A percentile compares a stretch with the other conserved stretches of the same genome.
These are phyloP conservation scores for Clitopilus hobsonii DNA, from an alignment of 768 basidiomycete genomes.

Conservation along the genomic window DNA sequence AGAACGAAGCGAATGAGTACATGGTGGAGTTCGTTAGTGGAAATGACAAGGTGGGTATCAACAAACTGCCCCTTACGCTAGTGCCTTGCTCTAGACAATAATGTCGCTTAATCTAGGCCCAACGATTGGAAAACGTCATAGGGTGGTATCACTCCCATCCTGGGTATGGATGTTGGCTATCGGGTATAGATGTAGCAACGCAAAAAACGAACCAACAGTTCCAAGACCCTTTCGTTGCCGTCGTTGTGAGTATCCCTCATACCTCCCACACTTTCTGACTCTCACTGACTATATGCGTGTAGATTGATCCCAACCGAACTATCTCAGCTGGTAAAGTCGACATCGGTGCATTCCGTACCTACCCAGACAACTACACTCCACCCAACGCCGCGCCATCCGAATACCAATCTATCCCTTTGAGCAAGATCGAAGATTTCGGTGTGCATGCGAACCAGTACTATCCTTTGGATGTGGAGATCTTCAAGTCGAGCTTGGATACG, in stretches of 20 bases:
- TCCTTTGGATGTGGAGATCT: conserved; percentile 89
- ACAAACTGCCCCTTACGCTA: too few relatives aligned
- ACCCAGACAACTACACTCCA: conserved; percentile 92
- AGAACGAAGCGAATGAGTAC: conserved; percentile 94
- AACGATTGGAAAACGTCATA: conserved; percentile 79
- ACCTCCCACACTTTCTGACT: not conserved
- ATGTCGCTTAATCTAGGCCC: conserved; percentile 46
- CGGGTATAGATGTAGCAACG: conserved; percentile 97
- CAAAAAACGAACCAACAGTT: conserved; percentile 93
- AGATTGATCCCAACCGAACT: conserved; percentile 98
- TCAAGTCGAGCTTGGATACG: conserved; percentile 87
- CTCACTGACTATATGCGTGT: conserved; percentile 1
- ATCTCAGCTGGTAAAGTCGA: conserved; percentile 98
- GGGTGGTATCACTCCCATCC: conserved; percentile 99
- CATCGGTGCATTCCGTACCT: conserved; percentile 98
- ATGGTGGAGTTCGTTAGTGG: conserved; percentile 92
- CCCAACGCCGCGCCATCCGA: conserved; percentile 66
- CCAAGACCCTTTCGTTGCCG: conserved; percentile 95
- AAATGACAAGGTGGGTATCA: conserved; percentile 62
- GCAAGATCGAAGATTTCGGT: conserved; percentile 99
- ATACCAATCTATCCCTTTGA: conserved; percentile 94
- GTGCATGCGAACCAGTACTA: conserved; percentile 98
- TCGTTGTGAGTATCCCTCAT: conserved; percentile 66
- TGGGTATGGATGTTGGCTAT: conserved; percentile 98
- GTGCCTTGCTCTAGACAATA: not conserved